Conservation (phyloP, 2,329 filamentous ascomycete genomes). For the Aspergillus neoniger region DNA sequence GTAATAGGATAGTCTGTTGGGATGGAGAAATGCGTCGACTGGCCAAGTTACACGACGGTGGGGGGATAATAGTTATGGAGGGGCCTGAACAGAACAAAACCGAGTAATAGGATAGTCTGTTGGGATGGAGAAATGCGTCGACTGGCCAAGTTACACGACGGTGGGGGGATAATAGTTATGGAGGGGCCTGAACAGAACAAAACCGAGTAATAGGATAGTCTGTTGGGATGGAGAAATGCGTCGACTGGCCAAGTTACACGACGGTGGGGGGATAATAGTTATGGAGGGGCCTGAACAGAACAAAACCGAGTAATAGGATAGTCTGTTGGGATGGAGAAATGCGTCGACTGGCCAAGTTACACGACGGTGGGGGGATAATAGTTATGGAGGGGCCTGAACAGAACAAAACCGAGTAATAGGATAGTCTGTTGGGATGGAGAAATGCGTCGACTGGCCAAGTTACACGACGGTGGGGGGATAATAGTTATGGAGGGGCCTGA, state of each 20-base stretch:
- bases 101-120: not conserved
- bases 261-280: not conserved
- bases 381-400: not conserved
- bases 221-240: not conserved
- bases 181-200: not conserved
- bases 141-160: not conserved
- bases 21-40: not conserved
- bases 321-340: too few species aligned
- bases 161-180: not conserved
- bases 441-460: not conserved
- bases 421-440: too few species aligned
- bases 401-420: not conserved
- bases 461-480: not conserved
- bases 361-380: not conserved
- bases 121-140: not conserved
- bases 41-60: not conserved
- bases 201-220: not conserved
- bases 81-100: not conserved
- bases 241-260: not conserved
- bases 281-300: not conserved
- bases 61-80: not conserved
- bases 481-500: not conserved
- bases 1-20: not conserved
- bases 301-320: not conserved
- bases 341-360: not conserved